These are phyloP conservation scores for Phaeomoniella chlamydospora DNA, from an alignment of 2,329 filamentous ascomycete species.

Conservation along the genomic window DNA sequence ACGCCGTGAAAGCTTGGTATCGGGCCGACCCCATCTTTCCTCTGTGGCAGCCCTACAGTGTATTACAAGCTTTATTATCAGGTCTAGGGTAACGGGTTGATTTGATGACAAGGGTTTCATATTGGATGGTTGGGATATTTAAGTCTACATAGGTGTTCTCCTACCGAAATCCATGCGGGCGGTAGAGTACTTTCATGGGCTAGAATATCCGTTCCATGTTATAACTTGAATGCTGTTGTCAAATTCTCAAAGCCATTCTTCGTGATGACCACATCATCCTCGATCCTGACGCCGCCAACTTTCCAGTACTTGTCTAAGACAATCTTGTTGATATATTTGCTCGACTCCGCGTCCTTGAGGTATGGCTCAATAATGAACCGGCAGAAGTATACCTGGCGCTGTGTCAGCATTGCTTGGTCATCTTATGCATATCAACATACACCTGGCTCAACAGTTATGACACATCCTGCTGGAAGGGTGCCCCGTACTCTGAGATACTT, in stretches of 20 bases:
- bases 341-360: conserved; percentile 55
- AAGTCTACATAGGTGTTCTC: too few relatives aligned
- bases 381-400: conserved; percentile 80
- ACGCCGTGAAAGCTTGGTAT: too few relatives aligned
- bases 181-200: too few relatives aligned
- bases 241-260: conserved; percentile 68
- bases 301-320: conserved; percentile 71
- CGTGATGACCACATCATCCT: conserved; percentile 78
- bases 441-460: conserved; percentile 91
- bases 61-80: too few relatives aligned
- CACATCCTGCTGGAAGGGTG: conserved; percentile 58
- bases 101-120: too few relatives aligned
- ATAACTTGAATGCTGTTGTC: conserved; percentile 62
- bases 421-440: conserved; percentile 44
- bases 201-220: too few relatives aligned
- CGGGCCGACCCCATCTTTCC: too few relatives aligned
- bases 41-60: too few relatives aligned
- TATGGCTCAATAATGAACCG: conserved; percentile 75
- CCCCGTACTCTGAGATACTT: conserved; percentile 71
- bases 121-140: too few relatives aligned
- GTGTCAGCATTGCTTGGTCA: too few relatives aligned
- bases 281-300: conserved; percentile 84
- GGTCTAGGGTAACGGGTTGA: too few relatives aligned
- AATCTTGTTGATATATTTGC: conserved; percentile 59
- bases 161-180: too few relatives aligned